A percentile compares a stretch with the other conserved stretches of the same genome.
These are phyloP conservation scores for Coprinopsis cinerea DNA, from an alignment of 768 basidiomycete genomes.

Conservation along the genomic window DNA sequence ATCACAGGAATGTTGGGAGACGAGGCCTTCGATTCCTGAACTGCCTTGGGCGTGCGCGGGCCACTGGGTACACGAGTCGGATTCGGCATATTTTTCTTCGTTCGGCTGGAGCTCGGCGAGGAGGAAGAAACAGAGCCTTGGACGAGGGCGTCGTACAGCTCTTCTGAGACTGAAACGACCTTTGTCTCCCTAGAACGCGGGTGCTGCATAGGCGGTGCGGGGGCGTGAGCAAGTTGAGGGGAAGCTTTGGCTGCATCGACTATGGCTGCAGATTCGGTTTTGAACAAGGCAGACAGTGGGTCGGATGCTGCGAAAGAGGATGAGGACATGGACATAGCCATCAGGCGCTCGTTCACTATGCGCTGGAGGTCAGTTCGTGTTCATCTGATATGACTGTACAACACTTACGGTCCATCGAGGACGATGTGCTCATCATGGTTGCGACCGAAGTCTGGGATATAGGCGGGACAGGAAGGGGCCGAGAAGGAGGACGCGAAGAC, in stretches of 20 bases:
- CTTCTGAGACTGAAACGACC: background rate
- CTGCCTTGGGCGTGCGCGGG: too few species aligned
- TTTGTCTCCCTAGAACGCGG: background rate
- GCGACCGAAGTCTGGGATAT: background rate
- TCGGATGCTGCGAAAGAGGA: background rate
- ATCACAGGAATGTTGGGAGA: background rate
- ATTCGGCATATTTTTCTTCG: background rate
- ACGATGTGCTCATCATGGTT: background rate
- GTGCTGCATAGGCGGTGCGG: background rate
- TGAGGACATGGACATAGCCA: background rate
- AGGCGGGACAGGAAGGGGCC: background rate
- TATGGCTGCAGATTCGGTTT: background rate
- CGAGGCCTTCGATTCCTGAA: too few species aligned
- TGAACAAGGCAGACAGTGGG: background rate
- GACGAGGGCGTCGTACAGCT: background rate
- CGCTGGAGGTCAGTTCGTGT: background rate
- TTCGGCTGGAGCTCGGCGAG: background rate
- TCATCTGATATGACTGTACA: too few species aligned
- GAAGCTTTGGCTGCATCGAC: background rate
- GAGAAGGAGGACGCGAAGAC: background rate
- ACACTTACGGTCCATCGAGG: background rate
- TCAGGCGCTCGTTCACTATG: background rate
- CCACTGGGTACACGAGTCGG: too few species aligned
- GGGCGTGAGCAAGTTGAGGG: too few species aligned
- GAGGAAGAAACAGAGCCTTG: background rate